Evolutionary conservation across 2,329 filamentous ascomycete genomes (phyloP), one percentile per base, ranked within the genome.

Genomic region (Aureobasidium sp.): DNA sequence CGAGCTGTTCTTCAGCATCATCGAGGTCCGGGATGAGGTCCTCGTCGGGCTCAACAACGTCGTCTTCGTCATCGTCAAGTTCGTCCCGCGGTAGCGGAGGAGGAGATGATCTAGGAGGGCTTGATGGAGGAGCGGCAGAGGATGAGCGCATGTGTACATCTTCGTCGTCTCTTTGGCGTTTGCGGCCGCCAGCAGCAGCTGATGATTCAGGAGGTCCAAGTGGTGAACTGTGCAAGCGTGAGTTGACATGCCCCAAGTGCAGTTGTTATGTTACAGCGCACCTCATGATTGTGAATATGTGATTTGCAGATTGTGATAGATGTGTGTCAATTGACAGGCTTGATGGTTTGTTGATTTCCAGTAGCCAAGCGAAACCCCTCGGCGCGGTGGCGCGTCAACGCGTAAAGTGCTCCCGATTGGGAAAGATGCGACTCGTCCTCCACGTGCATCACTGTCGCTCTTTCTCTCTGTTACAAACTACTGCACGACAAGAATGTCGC

Each of bases 11-110:
- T 63, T 88, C 85, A 42, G 83, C 76, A 68, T 88, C 85, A 62
- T 87, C 84, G 65, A 88, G 81, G 67, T 87, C 84, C 42, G 74
- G 79, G 46, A 84, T 78, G 27, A 85, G 73, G 58, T 90, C 86
- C 53, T 83, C 81, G 54, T 90, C 86, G 54, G 88, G 85, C 60
- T 86, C 81, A 60, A 90, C 81, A 40, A 87, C 81, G 66, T 89
- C 86, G 63, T 91, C 88, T 46, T 27, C 31, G 54, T 80, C 81
- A 69, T 87, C 81, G 69, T 87, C 81, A 40, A 67, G 65, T 46
- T 88, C 84, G 63, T 89, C 86, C 33, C 78, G 84, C 6, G 83
- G 81, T 64, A 90, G 84, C 65, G 84, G 77, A 47, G 84, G 84
- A 47, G 84, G 84, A 15, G 84, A 87, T 3, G 84, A 86, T 27